Conservation (phyloP, 768 basidiomycete species). For the Pleurotus sapidus region DNA sequence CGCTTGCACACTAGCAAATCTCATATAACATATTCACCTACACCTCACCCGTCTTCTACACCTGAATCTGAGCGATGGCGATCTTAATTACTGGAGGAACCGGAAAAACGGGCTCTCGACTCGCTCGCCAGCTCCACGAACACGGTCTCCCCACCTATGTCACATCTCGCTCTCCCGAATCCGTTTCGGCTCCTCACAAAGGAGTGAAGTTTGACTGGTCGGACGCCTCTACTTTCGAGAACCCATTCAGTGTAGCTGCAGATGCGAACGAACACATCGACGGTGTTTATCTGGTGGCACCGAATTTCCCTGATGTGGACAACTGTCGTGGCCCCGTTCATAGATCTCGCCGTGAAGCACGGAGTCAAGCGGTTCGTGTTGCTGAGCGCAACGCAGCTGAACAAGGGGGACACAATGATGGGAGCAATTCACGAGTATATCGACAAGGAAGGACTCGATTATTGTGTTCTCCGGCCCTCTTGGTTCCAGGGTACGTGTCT, state of each 20-base stretch:
- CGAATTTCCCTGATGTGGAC: slow-evolving; percentile 16
- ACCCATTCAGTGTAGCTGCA: slow-evolving; percentile 22
- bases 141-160: slow-evolving; percentile 24
- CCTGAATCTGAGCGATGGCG: neutral
- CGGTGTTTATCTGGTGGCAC: slow-evolving; percentile 28
- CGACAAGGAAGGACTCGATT: slow-evolving; percentile 25
- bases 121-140: slow-evolving; percentile 23
- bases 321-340: slow-evolving; percentile 21
- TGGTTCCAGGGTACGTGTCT: slow-evolving; percentile 31
- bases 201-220: slow-evolving; percentile 34
- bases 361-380: slow-evolving; percentile 33
- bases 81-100: slow-evolving; percentile 24
- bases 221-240: slow-evolving; percentile 26
- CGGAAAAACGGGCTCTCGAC: slow-evolving; percentile 25
- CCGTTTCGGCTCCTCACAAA: slow-evolving; percentile 20
- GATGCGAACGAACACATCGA: slow-evolving; percentile 21
- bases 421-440: slow-evolving; percentile 35
- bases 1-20: too few species aligned
- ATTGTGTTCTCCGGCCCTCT: slow-evolving; percentile 30
- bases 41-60: too few species aligned
- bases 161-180: slow-evolving; percentile 25
- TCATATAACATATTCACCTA: too few species aligned
- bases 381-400: slow-evolving; percentile 21
- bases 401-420: slow-evolving; percentile 18
- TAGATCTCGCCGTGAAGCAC: slow-evolving; percentile 27